Evolutionary conservation across 306 rosid species (phyloP), one percentile per base, ranked within the genome.

Genomic region (Sicyos edulis): DNA sequence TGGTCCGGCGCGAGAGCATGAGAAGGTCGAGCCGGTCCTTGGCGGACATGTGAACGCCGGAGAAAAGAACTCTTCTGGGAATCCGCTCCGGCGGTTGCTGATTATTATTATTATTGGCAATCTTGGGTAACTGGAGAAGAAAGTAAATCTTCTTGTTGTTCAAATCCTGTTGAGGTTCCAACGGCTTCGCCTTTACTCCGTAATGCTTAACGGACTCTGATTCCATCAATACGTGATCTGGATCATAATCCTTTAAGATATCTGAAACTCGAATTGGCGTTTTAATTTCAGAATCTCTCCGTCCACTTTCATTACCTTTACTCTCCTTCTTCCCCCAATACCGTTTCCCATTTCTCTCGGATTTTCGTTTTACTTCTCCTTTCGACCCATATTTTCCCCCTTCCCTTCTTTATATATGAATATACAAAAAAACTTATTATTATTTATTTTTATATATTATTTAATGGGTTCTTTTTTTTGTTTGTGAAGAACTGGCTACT

Each of bases 21-120:
- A 92, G 77, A 69, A 85, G 83, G 16, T 92, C 97, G 13, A 92
- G 95, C 62, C 92, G 83, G 61, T 89, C 97, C 80, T 82, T 84
- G 62, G 97, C 97, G 50, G 78, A 82, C 85, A 87, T 75, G 0
- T 86, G 80, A 4, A 89, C 76, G 0, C 88, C 83, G 20, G 67
- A 61, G 0, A 96, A 92, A 53, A 81, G 87, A 17, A 76, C 96
- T 76, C 96, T 83, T 55, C 95, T 77, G 0, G 77, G 29, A 9
- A 22, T 2, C 12, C 40, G 34, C 1, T 78, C 76, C 20, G 44
- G 19, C 44, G 11, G 44, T 8, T 53, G 7, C 4, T 10, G 47
- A 26, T 26, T 26, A 26, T 26, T 26, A 26, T 26, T 26, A 26
- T 26, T 26, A 11, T 66, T 67, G n/a, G 37, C 55, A 3, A 54